Evolutionary conservation across 306 rosid genomes (phyloP).

Genomic region (Prunus persica): Prunus_persica_NCBIv2 NC_034011.1:14694001-14694500

Average conservation of each 20-base stretch:
- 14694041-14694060: too few relatives aligned
- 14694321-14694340: background rate
- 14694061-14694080: too few relatives aligned
- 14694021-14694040: too few relatives aligned
- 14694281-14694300: constrained; percentile 43
- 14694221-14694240: too few relatives aligned
- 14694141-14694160: too few relatives aligned
- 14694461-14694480: constrained; percentile 84
- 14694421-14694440: constrained; percentile 95
- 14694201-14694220: too few relatives aligned
- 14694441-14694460: constrained; percentile 85
- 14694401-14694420: constrained; percentile 90
- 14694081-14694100: too few relatives aligned
- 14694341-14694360: background rate
- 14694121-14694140: rapidly evolving
- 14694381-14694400: constrained; percentile 23
- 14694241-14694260: too few relatives aligned
- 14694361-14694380: background rate
- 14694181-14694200: too few relatives aligned
- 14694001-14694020: too few relatives aligned
- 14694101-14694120: too few relatives aligned
- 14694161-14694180: too few relatives aligned
- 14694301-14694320: background rate
- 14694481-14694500: constrained; percentile 1
- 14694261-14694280: constrained; percentile 30